Evolutionary conservation across 2,329 filamentous ascomycete species (phyloP).

Genomic region (Aspergillus bombycis): DNA sequence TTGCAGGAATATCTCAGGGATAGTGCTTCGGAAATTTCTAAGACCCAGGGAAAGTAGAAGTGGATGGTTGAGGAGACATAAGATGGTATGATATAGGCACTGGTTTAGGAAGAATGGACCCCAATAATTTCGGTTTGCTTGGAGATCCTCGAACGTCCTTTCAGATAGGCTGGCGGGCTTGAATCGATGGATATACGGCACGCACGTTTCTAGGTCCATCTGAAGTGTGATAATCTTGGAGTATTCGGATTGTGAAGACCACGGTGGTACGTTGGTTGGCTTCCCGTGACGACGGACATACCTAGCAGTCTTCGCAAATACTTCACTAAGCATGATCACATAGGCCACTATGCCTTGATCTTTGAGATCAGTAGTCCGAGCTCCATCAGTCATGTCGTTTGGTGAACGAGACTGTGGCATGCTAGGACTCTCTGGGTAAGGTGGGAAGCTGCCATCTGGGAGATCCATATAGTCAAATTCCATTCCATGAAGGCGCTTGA

Average conservation of each 20-base stretch:
- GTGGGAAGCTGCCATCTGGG: constrained; percentile 38
- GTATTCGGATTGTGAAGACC: constrained; percentile 58
- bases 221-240: constrained; percentile 54
- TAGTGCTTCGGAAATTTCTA: constrained; percentile 55
- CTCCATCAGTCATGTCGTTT: constrained; percentile 22
- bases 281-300: constrained; percentile 53
- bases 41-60: constrained; percentile 57
- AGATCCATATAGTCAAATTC: constrained; percentile 46
- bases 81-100: constrained; percentile 57
- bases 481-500: constrained; percentile 49
- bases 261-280: constrained; percentile 48
- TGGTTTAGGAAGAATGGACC: constrained; percentile 57
- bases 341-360: constrained; percentile 52
- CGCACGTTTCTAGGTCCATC: constrained; percentile 56
- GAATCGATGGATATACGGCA: constrained; percentile 56
- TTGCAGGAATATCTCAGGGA: constrained; percentile 59
- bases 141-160: constrained; percentile 45
- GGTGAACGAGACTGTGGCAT: constrained; percentile 29
- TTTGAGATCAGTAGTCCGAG: constrained; percentile 32
- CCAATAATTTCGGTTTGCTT: constrained; percentile 55
- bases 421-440: constrained; percentile 44
- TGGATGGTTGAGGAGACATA: constrained; percentile 58
- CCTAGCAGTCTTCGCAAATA: constrained; percentile 52
- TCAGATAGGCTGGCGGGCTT: constrained; percentile 53
- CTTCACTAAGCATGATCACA: constrained; percentile 50